Evolutionary conservation across 768 basidiomycete species (phyloP).

Genomic region (Auriscalpium microsporum): DNA sequence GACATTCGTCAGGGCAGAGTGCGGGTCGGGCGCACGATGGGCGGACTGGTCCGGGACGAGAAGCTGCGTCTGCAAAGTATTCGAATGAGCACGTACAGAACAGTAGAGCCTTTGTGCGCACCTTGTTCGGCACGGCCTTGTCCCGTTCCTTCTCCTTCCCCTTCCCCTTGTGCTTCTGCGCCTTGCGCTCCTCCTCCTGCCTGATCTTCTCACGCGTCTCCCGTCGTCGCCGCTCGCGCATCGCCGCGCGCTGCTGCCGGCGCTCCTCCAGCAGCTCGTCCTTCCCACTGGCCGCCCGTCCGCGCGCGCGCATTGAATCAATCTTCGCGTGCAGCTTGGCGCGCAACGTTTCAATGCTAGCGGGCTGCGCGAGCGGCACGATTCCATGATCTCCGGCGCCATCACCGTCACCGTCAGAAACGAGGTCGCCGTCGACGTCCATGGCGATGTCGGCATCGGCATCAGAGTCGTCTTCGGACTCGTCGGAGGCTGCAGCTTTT

Average conservation of each 20-base stretch:
- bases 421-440: constrained; percentile 24
- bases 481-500: constrained; percentile 29
- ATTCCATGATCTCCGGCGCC: constrained; percentile 19
- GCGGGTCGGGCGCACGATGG: constrained; percentile 18
- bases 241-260: constrained; percentile 62
- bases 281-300: constrained; percentile 26
- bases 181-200: constrained; percentile 50
- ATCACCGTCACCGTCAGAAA: constrained; percentile 26
- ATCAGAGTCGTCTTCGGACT: constrained; percentile 16
- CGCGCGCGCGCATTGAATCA: constrained; percentile 48
- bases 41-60: constrained; percentile 50
- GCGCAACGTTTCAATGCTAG: constrained; percentile 55
- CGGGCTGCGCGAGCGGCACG: constrained; percentile 57
- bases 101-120: constrained; percentile 19
- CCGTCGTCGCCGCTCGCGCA: constrained; percentile 79
- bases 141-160: constrained; percentile 35
- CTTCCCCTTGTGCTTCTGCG: constrained; percentile 37
- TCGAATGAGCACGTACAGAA: not conserved
- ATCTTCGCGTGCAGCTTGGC: constrained; percentile 73
- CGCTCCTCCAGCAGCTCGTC: constrained; percentile 82
- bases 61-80: constrained; percentile 52
- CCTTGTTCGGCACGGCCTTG: constrained; percentile 46
- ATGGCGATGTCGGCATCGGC: constrained; percentile 35
- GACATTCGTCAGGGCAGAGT: constrained; percentile 44
- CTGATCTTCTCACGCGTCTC: constrained; percentile 79